A percentile compares a stretch with the other conserved stretches of the same genome.
These are phyloP conservation scores for Bipolaris gigantea DNA, from an alignment of 2,329 filamentous ascomycete species.

Conservation along the genomic window DNA sequence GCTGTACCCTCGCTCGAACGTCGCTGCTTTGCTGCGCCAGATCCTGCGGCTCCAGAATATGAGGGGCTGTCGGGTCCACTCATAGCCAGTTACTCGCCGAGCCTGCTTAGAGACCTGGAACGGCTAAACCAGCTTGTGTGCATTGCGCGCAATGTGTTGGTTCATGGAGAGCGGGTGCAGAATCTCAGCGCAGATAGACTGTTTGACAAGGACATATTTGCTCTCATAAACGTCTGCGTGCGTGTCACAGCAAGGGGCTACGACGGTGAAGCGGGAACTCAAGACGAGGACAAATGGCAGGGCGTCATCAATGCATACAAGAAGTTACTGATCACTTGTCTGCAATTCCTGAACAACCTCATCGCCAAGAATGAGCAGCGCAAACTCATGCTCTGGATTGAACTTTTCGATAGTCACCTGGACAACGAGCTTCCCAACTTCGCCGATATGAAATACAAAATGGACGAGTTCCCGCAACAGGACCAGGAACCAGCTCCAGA, in stretches of 20 bases:
- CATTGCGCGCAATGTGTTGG: conserved; percentile 64
- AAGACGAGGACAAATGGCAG: conserved; percentile 67
- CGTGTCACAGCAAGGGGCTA: conserved; percentile 66
- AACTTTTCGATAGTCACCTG: conserved; percentile 62
- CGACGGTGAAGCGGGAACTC: conserved; percentile 63
- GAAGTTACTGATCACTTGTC: conserved; percentile 64
- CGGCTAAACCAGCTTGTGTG: conserved; percentile 64
- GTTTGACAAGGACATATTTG: conserved; percentile 64
- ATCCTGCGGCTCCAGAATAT: conserved; percentile 58
- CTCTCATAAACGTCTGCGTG: conserved; percentile 65
- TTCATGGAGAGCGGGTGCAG: conserved; percentile 62
- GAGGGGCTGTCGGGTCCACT: conserved; percentile 62
- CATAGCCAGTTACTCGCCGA: conserved; percentile 62
- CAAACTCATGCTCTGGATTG: conserved; percentile 66
- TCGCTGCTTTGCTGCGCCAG: conserved; percentile 64
- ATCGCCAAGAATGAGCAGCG: conserved; percentile 67
- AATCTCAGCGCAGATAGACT: conserved; percentile 63
- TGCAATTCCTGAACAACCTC: conserved; percentile 69
- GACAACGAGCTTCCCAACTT: conserved; percentile 45
- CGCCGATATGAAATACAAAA: conserved; percentile 43
- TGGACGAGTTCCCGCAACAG: conserved; percentile 34
- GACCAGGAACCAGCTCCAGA: conserved; percentile 24
- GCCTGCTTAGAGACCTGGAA: conserved; percentile 64
- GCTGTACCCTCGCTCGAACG: conserved; percentile 64
- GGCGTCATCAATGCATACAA: conserved; percentile 67